Conservation (phyloP, 192 early-diverging fungal genomes). For the Thoreauomyces humboldtii region DNA sequence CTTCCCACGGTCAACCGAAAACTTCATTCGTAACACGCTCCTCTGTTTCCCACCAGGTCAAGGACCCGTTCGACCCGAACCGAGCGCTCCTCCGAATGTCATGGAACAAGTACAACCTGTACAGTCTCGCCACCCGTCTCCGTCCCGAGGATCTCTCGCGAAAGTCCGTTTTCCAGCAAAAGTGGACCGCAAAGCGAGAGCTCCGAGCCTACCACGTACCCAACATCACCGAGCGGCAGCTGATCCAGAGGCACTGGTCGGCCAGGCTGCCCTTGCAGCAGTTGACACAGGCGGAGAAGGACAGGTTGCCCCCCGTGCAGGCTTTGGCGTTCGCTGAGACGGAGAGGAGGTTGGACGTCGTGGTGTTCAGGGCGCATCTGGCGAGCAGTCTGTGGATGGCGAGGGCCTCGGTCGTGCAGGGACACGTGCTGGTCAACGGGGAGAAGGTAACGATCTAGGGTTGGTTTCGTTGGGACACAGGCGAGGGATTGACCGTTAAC, state of each 20-base stretch:
- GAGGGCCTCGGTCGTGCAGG: slow-evolving; percentile 73
- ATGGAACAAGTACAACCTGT: slow-evolving; percentile 93
- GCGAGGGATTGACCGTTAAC: not conserved
- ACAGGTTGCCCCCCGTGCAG: slow-evolving; percentile 40
- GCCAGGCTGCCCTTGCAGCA: slow-evolving; percentile 36
- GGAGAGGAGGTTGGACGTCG: slow-evolving; percentile 90
- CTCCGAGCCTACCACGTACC: slow-evolving; percentile 92
- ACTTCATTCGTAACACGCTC: too few relatives aligned
- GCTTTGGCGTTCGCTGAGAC: slow-evolving; percentile 82
- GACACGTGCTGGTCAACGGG: slow-evolving; percentile 92
- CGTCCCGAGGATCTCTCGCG: slow-evolving; percentile 45
- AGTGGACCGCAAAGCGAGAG: slow-evolving; percentile 91
- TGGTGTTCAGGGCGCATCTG: slow-evolving; percentile 91
- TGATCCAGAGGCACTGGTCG: slow-evolving; percentile 46
- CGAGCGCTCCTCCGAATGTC: slow-evolving; percentile 85
- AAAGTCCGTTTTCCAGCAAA: slow-evolving; percentile 79
- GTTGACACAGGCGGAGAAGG: slow-evolving; percentile 34
- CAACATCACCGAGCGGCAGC: slow-evolving; percentile 80
- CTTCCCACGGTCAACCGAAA: too few relatives aligned
- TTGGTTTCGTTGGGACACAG: too few relatives aligned
- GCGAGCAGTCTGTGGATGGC: slow-evolving; percentile 83
- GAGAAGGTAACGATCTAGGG: slow-evolving; percentile 74
- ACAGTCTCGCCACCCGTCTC: slow-evolving; percentile 66
- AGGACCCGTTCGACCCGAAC: slow-evolving; percentile 35
- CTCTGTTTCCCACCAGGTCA: too few relatives aligned